Base-by-base conservation (phyloP, 768 basidiomycete species). In the Mycena indigotica region DNA sequence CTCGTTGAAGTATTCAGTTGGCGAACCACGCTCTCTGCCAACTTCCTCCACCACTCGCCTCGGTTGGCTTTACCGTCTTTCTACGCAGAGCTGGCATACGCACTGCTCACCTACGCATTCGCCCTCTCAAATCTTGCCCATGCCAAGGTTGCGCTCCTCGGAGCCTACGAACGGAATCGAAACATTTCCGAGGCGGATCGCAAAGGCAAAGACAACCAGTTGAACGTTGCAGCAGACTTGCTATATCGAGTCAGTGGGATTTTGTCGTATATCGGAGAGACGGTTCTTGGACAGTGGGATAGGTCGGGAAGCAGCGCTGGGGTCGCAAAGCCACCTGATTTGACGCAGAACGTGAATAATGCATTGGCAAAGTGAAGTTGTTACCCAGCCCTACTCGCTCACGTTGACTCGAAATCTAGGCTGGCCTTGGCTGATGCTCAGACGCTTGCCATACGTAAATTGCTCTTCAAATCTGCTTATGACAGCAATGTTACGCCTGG, bases 361-460 rank as follows among this genome's bases (percentile, higher is more conserved):
- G 94, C 92, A 2, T 69, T 99, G 50, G 83, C 91, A 55, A 95
- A 92, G 95, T 97, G 65, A 55, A 87, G 77, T 5, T 44, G 15
- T 28, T n/a, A n/a, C n/a, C n/a, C n/a, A n/a, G n/a, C n/a, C n/a
- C 19, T n/a, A 5, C 32, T 12, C 38, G 28, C 26, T n/a, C 17
- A 17, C 5, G 8, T 26, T n/a, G 19, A n/a, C 13, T 50, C 38
- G 28, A 6, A 13, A 26, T 13, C 25, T 35, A 97, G 93, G 72
- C 79, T 92, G 75, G 80, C 89, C 1, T 80, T 98, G 1, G 95
- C 94, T 21, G 93, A 97, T 60, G 95, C 96, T 0, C 94, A 98
- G 69, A 82, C 85, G 3, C 84, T 98, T 19, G 94, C 96, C 0
- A 93, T 98, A 56, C 89, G 96, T 38, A 94, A 94, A 65, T 79